Base-by-base conservation (phyloP, 1,139 yeast genomes). In the Hanseniaspora sp. region DNA sequence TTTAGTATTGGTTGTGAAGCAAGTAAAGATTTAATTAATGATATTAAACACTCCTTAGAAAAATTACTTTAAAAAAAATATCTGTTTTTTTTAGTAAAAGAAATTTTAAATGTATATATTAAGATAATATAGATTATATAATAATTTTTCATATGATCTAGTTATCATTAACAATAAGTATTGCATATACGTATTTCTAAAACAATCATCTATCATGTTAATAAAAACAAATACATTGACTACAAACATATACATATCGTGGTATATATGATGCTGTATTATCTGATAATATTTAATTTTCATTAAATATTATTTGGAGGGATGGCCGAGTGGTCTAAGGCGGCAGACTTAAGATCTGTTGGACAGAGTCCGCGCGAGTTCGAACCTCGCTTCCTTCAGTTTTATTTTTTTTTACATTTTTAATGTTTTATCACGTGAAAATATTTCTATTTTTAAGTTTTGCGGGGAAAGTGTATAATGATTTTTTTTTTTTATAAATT, bases 331-430 rank as follows among this genome's bases (percentile, higher is more conserved):
- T 54, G 56, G 45, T 53, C 48, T 53, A 47, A 52, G 55, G 55
- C 55, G 55, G 55, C 55, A 52, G 55, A 52, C 55, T 52, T 52
- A 52, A 52, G 55, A 47, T 53, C 48, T 53, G 52, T 43, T 53
- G 46, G 52, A 47, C 48, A 47, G 52, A 70, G 80, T 78, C 84
- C 85, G 85, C 84, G 84, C 83, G 84, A 79, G 85, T 80, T 80
- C 85, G 85, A 80, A 79, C 83, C 85, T 79, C 85, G 84, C 85
- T 78, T 76, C 84, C 83, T 78, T 79, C 84, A 80, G 64, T 71
- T 71, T 69, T 68, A 23, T 23, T 73, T 73, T 74, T 67, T 59
- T 47, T 68, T 86, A 4, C 33, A 15, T 9, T n/a, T 28, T 17
- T 15, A 18, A 31, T n/a, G 8, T 31, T 7, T 9, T 4, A 18